Evolutionary conservation across 2,329 filamentous ascomycete species (phyloP).

Genomic region (Penicillium sp.): DNA sequence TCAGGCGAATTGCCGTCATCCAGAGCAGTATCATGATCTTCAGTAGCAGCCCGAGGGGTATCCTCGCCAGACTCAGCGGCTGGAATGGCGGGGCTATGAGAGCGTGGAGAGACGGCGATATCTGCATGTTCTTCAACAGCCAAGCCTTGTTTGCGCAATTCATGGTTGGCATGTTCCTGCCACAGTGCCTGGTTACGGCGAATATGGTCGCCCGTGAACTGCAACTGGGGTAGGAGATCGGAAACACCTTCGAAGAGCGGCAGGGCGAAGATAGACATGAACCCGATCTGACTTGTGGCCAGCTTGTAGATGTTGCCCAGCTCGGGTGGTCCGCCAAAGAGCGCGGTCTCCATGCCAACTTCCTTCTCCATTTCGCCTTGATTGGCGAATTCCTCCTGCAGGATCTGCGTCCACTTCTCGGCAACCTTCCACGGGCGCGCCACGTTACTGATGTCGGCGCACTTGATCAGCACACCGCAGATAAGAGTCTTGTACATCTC

Average conservation of each 20-base stretch:
- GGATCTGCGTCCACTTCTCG: constrained; percentile 83
- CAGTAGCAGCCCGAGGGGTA: constrained; percentile 12
- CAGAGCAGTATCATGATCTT: neutral
- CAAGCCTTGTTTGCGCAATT: constrained; percentile 31
- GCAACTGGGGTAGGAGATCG: constrained; percentile 81
- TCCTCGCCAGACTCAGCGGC: constrained; percentile 2
- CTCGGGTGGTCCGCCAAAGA: constrained; percentile 77
- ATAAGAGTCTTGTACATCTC: constrained; percentile 76
- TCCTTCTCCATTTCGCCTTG: constrained; percentile 91
- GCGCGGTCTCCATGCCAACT: constrained; percentile 80
- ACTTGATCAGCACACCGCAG: constrained; percentile 95
- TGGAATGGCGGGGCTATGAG: constrained; percentile 32
- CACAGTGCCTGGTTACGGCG: constrained; percentile 74
- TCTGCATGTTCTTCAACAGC: constrained; percentile 23
- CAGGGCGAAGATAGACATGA: constrained; percentile 94
- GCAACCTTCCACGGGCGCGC: constrained; percentile 82
- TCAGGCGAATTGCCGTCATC: constrained; percentile 22
- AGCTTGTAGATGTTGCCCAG: constrained; percentile 81
- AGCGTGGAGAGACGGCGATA: constrained; percentile 35
- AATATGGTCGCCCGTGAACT: constrained; percentile 81
- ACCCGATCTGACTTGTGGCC: constrained; percentile 85
- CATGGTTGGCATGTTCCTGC: constrained; percentile 41
- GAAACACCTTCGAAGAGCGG: constrained; percentile 88
- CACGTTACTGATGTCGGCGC: constrained; percentile 98
- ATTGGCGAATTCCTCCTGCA: constrained; percentile 94